Percentiles rank a stretch among this genome's conserved stretches.
Conservation (phyloP, 2,329 filamentous ascomycete species). For the Fusarium burgessii region DNA sequence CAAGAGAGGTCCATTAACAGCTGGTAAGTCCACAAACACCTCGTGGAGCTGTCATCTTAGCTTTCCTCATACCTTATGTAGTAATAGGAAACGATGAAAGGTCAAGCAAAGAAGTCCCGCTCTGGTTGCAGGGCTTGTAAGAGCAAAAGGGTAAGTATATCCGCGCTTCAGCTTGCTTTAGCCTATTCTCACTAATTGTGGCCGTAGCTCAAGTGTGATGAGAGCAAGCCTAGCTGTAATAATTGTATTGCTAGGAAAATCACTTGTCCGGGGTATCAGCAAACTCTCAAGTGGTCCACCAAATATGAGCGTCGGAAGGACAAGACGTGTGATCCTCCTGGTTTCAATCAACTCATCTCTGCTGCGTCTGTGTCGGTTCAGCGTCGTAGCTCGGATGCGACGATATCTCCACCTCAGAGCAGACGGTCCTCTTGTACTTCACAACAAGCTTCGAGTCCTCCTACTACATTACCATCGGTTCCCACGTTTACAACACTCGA, state of each 20-base stretch:
- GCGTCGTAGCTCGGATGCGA: neutral
- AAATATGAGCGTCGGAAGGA: constrained; percentile 26
- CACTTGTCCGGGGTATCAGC: constrained; percentile 30
- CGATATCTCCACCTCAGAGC: neutral
- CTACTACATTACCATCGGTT: neutral
- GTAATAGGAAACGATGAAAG: constrained; percentile 16
- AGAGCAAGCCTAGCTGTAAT: constrained; percentile 21
- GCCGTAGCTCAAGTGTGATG: constrained; percentile 32
- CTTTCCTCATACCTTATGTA: neutral
- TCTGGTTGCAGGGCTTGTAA: constrained; percentile 31
- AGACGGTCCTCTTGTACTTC: neutral
- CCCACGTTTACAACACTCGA: neutral
- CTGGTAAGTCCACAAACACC: constrained; percentile 1
- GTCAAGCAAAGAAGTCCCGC: constrained; percentile 31
- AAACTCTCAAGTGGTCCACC: constrained; percentile 35
- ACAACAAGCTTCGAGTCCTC: neutral
- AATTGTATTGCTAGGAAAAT: constrained; percentile 15
- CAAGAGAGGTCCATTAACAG: neutral
- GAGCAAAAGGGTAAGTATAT: constrained; percentile 15
- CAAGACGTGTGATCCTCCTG: constrained; percentile 14
- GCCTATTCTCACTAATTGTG: neutral
- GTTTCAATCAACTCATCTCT: constrained; percentile 23
- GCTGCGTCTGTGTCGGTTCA: constrained; percentile 29
- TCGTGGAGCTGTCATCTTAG: constrained; percentile 1
- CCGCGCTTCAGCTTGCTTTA: neutral